Evolutionary conservation across 495 filamentous ascomycete genomes (phyloP), one percentile per base, ranked within the genome.

Genomic region (Stereocaulon alpinum): DNA sequence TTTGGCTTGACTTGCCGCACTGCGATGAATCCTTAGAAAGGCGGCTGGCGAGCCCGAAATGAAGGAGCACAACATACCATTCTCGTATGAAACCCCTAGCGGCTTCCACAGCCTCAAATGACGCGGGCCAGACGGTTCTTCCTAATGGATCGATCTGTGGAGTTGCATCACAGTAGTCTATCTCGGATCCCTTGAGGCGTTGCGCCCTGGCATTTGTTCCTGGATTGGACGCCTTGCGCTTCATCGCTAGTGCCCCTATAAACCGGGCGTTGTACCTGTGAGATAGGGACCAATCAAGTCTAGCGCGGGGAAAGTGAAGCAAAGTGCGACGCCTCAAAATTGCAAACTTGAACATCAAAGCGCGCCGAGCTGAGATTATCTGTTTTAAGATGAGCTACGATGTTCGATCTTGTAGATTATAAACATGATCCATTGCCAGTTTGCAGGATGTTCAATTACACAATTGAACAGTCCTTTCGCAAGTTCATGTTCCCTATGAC

Each of bases 111-210:
- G 79, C 75, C 20, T 59, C 58, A 41, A 61, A 65, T 11, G 76
- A 74, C 3, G 80, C 80, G n/a, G 80, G 80, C 80, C 80, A 83
- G 58, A 79, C 66, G 15, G 70, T 66, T 20, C 70, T 67, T 11
- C 78, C 79, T 37, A 69, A 48, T 15, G 70, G 69, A 60, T 77
- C 76, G 34, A 64, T 62, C 27, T 61, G 55, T 9, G 70, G 64
- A 24, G 66, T 61, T 15, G 63, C 70, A 47, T 69, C 59, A 59
- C 74, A 75, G 56, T 76, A 76, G 44, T 76, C 72, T 27, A 55
- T 34, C 22, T 58, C 49, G 3, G 57, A 22, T 14, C 30, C 52
- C 30, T 53, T 62, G n/a, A 22, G 50, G 17, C 61, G 49, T 45
- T 62, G 71, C 61, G 18, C 67, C 58, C 61, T 70, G 14, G 60